Percentiles rank a stretch among this genome's conserved stretches.
Conservation (phyloP, 164 flowering plant species). For the Vitis cinerea region DNA sequence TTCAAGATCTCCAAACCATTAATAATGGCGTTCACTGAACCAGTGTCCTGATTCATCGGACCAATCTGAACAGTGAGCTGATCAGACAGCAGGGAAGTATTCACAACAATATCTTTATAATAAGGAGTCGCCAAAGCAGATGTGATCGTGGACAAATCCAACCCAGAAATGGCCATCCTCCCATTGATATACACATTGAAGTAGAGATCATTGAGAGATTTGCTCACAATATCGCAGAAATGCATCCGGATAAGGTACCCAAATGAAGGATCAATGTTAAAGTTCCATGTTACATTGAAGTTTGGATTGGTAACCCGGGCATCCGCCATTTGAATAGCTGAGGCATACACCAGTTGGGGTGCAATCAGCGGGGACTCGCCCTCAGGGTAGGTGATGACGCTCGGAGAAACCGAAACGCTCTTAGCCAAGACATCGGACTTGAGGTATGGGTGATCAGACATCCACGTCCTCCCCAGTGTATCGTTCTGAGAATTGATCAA, state of each 20-base stretch:
- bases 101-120: conserved; percentile 60
- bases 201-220: conserved; percentile 57
- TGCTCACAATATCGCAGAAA: conserved; percentile 83
- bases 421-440: conserved; percentile 26
- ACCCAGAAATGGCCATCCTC: conserved; percentile 45
- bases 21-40: conserved; percentile 54
- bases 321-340: conserved; percentile 59
- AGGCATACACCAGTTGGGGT: conserved; percentile 59
- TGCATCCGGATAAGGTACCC: conserved; percentile 62
- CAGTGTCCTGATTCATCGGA: conserved; percentile 42
- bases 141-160: conserved; percentile 53
- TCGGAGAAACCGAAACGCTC: conserved; percentile 34
- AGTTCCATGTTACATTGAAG: conserved; percentile 74
- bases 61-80: conserved; percentile 53
- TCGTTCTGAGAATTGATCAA: conserved; percentile 52
- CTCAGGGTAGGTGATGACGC: conserved; percentile 38
- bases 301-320: conserved; percentile 32
- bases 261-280: conserved; percentile 37
- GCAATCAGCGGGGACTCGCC: conserved; percentile 52
- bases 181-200: conserved; percentile 75
- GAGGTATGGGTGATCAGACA: conserved; percentile 37
- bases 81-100: conserved; percentile 33
- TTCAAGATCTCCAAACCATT: conserved; percentile 73
- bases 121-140: conserved; percentile 49
- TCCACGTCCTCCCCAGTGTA: conserved; percentile 66